Conservation (phyloP, 2,329 filamentous ascomycete species). For the Talaromyces amestolkiae region DNA sequence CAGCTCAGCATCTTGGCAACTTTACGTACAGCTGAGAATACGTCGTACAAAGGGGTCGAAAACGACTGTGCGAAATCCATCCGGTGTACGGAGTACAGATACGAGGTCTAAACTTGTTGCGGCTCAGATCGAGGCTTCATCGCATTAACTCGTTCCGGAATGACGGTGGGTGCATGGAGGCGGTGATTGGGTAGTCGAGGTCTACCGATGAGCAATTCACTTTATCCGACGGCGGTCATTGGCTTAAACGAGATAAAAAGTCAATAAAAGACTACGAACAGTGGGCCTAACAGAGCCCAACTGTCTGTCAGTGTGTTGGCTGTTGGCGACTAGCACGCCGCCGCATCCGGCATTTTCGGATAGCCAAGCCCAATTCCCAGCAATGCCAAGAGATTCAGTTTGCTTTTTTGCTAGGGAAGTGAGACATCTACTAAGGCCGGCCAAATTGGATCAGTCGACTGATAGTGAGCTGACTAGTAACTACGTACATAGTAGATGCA, state of each 20-base stretch:
- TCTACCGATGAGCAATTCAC: background rate
- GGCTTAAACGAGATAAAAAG: background rate
- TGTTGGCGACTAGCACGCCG: background rate
- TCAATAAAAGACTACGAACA: background rate
- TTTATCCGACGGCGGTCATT: background rate
- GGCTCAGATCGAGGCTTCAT: slow-evolving; percentile 9
- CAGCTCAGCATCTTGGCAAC: background rate
- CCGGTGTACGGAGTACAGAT: background rate
- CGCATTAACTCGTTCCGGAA: background rate
- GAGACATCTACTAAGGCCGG: background rate
- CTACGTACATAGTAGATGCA: background rate
- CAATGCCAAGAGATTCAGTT: background rate
- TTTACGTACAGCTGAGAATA: background rate
- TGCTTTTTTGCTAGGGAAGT: background rate
- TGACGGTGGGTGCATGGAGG: background rate
- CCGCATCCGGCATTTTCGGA: background rate
- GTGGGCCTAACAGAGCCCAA: no score
- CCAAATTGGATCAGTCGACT: background rate
- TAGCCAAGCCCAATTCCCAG: background rate
- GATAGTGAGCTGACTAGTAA: no score
- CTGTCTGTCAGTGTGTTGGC: no score
- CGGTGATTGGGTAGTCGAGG: background rate
- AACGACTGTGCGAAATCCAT: background rate
- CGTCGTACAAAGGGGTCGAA: background rate
- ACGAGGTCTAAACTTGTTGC: slow-evolving; percentile 2